Evolutionary conservation across 257 asterid genomes (phyloP), one percentile per base, ranked within the genome.

Genomic region (Cordia subcordata): DNA sequence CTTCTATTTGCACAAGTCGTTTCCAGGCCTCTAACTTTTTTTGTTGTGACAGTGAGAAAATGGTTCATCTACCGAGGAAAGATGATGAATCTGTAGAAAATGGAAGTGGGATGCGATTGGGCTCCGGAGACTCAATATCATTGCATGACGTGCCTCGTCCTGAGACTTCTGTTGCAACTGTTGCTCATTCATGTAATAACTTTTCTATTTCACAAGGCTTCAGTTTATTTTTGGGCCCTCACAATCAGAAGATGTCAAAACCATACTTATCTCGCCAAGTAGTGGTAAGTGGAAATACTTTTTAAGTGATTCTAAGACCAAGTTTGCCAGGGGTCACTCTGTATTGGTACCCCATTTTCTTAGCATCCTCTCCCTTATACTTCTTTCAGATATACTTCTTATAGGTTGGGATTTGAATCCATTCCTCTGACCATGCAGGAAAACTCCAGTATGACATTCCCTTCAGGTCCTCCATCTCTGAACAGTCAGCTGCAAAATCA

Each of bases 381-480:
- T 46, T 47, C 51, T 32, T 23, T 39, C 52, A 45, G 37, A 33
- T 35, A 20, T 5, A 13, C 6, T 15, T 27, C 13, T 8, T 6
- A 27, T 27, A 27, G 6, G 35, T 27, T 27, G 35, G 6, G 35
- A 52, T 35, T 51, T 58, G 19, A 53, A 13, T 11, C 22, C 47
- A 18, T 9, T 10, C 49, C 0, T 53, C 49, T 64, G 42, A 68
- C 21, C 42, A 53, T 75, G 71, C 89, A 86, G 92, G 89, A 70
- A 49, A 72, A 40, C 67, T 64, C 72, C 27, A 68, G 60, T 57
- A 68, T 61, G 35, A 50, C 67, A 65, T 58, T 78, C 53, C 67
- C 77, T 60, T 54, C 78, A 10, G 64, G 63, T 64, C 72, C 69
- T 60, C 60, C 49, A 18, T 16, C 53, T 51, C 56, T 47, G 57